Percentiles rank a stretch among this genome's conserved stretches.
Conservation (phyloP, 148 eudicot species). For the Beta vulgaris region DNA sequence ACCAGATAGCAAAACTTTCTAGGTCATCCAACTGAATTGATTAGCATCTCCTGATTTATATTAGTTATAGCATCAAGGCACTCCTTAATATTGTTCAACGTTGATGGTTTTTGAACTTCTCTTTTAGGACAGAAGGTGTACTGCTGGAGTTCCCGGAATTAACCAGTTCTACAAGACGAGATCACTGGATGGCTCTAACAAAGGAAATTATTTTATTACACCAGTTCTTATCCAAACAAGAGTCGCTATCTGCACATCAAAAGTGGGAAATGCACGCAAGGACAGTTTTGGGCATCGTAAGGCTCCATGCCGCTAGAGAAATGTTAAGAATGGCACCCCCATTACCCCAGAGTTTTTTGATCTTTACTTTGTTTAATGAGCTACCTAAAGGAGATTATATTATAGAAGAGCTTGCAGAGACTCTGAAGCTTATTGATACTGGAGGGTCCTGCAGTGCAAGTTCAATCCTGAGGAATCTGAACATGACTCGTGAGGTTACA, state of each 20-base stretch:
- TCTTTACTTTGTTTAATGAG: slow-evolving; percentile 69
- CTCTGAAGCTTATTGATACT: slow-evolving; percentile 38
- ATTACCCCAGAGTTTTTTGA: slow-evolving; percentile 64
- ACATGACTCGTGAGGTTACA: slow-evolving; percentile 35
- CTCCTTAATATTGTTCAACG: not conserved
- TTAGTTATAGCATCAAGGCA: not conserved
- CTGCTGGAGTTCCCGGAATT: slow-evolving; percentile 83
- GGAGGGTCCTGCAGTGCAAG: slow-evolving; percentile 71
- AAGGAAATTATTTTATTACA: slow-evolving; percentile 72
- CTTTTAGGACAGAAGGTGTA: slow-evolving; percentile 60
- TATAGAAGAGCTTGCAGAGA: slow-evolving; percentile 71
- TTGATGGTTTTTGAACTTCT: not conserved
- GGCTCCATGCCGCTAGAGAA: slow-evolving; percentile 91
- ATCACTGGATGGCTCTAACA: slow-evolving; percentile 83
- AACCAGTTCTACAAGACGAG: slow-evolving; percentile 87
- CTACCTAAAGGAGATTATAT: slow-evolving; percentile 88
- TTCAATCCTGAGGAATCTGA: slow-evolving; percentile 59
- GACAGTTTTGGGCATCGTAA: slow-evolving; percentile 65
- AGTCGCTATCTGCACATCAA: slow-evolving; percentile 40
- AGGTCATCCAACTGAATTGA: not conserved
- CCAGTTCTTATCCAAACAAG: slow-evolving; percentile 50
- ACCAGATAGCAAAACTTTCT: too few species aligned
- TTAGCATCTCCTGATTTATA: not conserved
- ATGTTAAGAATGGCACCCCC: slow-evolving; percentile 94
- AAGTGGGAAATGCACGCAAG: slow-evolving; percentile 88